Conservation (phyloP, 1,284 basidiomycete genomes). For the Ustilago shanxiensis region DNA sequence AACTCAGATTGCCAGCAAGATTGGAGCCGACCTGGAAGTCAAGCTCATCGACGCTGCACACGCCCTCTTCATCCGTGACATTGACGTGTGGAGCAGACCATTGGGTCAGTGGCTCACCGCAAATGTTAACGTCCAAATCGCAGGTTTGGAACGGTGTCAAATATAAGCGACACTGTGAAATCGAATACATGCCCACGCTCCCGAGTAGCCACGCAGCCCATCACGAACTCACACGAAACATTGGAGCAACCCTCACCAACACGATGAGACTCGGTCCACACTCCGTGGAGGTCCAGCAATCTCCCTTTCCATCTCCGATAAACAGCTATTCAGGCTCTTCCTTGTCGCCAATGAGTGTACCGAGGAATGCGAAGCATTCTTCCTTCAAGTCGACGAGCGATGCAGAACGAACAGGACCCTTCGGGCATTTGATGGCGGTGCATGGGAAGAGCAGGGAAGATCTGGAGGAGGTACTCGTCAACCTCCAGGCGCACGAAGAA, state of each 20-base stretch:
- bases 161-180: not conserved
- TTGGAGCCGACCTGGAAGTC: conserved; percentile 7
- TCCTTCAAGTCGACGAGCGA: not conserved
- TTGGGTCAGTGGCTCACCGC: not conserved
- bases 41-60: not conserved
- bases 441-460: not conserved
- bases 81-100: not conserved
- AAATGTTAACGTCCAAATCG: not conserved
- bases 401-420: not conserved
- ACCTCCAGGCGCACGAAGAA: not conserved
- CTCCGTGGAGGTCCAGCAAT: not conserved
- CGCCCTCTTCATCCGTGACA: conserved; percentile 9
- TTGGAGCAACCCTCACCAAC: not conserved
- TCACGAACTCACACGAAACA: not conserved
- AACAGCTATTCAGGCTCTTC: not conserved
- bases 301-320: not conserved
- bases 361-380: not conserved
- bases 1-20: not conserved
- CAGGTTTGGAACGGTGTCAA: conserved; percentile 3
- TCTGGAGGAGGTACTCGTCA: not conserved
- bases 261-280: not conserved
- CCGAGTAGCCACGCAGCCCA: not conserved
- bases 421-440: not conserved
- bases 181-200: conserved; percentile 2
- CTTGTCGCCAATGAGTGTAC: not conserved